Evolutionary conservation across 345 rosid genomes (phyloP), one percentile per base, ranked within the genome.

Genomic region (Lepidium sativum): DNA sequence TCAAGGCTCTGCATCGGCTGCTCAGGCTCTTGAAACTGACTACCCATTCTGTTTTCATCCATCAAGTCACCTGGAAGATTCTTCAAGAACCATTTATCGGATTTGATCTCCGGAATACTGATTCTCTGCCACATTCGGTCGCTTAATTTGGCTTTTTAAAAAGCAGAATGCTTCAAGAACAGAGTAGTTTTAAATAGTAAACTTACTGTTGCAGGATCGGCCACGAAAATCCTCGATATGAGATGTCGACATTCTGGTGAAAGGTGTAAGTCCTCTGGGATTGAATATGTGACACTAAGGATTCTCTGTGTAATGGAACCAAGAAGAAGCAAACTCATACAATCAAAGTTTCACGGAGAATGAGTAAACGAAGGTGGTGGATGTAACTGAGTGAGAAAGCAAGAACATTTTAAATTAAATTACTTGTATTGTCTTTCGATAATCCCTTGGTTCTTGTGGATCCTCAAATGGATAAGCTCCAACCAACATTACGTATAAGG

Each of bases 381-480:
- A 44, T 42, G 50, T 4, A 39, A 14, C 15, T 44, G 34, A 70
- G 5, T 51, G 51, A 69, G 13, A 41, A 6, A 60, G 31, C 0
- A 6, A 44, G 17, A 54, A 9, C 21, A 2, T 16, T 20, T 20
- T 14, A 18, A 16, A 9, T 18, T 12, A 9, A 3, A 0, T 63
- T 80, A 94, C 99, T 21, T 88, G 96, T 52, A 94, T 88, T 4
- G 96, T 90, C 78, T 74, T 90, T 59, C 95, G 83, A 66, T 86
- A 85, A 52, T 90, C 91, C 73, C 81, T 83, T 43, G 97, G 98
- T 76, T 87, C 87, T 5, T 83, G 88, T 31, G 97, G 97, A 75
- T 89, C 97, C 76, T 94, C 97, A 54, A 94, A 94, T 44, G 99
- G 97, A 80, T 90, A 90, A 5, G 89, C 92, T 68, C 97, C 99